Evolutionary conservation across 1,284 basidiomycete species (phyloP).

Genomic region (Mycena sp.): DNA sequence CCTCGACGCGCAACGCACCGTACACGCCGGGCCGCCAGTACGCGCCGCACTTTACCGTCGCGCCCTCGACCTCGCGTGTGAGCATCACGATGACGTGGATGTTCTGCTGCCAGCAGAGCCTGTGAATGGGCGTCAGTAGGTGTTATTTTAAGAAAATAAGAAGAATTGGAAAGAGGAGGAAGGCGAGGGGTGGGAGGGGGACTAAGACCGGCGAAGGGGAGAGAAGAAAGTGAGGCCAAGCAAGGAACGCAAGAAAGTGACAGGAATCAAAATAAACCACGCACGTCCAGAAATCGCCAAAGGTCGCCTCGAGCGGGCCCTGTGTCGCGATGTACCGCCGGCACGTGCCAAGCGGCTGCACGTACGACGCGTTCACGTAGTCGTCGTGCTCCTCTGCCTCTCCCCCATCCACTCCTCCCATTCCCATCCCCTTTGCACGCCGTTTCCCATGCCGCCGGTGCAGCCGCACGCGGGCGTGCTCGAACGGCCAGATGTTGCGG

Average conservation of each 20-base stretch:
- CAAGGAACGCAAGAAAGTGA: not conserved
- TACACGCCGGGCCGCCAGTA: constrained; percentile 87
- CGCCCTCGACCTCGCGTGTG: constrained; percentile 89
- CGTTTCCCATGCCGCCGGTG: constrained; percentile 41
- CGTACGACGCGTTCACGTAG: constrained; percentile 94
- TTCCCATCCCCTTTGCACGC: not conserved
- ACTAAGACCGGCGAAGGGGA: no score
- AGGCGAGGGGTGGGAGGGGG: no score
- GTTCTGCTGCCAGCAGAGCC: constrained; percentile 84
- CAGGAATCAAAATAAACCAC: constrained; percentile 43
- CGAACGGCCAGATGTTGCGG: constrained; percentile 96
- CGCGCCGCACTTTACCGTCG: constrained; percentile 86
- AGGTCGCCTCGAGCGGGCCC: constrained; percentile 92
- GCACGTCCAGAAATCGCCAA: constrained; percentile 95
- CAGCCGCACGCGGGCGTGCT: constrained; percentile 87
- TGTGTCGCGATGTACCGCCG: constrained; percentile 96
- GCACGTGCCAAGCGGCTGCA: constrained; percentile 84
- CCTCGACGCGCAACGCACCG: constrained; percentile 73
- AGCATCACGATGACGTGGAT: constrained; percentile 88
- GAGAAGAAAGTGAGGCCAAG: no score
- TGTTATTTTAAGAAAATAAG: not conserved
- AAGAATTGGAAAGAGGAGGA: constrained; percentile 1
- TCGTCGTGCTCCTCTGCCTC: constrained; percentile 66
- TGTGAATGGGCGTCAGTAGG: constrained; percentile 37
- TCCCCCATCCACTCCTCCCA: not conserved